Evolutionary conservation across 352 stramenopile species (phyloP), one percentile per base, ranked within the genome.

Genomic region (Pythium brachiatum): DNA sequence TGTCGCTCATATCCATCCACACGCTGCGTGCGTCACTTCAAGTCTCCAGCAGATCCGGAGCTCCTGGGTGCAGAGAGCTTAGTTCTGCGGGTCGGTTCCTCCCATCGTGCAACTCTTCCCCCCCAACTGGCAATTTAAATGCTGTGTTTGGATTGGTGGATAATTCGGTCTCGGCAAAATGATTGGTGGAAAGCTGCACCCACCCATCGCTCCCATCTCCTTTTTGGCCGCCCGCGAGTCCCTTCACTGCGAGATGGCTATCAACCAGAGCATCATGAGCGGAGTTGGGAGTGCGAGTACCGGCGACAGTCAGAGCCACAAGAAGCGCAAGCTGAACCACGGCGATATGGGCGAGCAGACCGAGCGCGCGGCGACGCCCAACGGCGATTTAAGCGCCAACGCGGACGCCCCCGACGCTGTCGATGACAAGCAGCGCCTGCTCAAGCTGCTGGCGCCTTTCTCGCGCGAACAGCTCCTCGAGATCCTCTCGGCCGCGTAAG

Each of bases 401-500:
- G 20, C 11, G 25, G 54, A 41, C 27, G 21, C 53, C 57, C n/a
- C 34, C 44, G 27, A 57, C n/a, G 23, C 26, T 48, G 27, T 25
- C 41, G 53, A 58, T 57, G 32, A 53, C 36, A 70, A 62, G 48
- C 51, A 72, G 39, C 60, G 39, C 38, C 34, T 72, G 44, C 59
- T 60, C 38, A 39, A 62, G 63, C 67, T 92, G 12, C 63, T 92
- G 12, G 68, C 76, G 54, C 71, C 79, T 2, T 86, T 90, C 36
- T 72, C 83, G 47, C 67, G 75, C 46, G 76, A 89, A 34, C 76
- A 90, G 61, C 60, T 92, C 39, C 38, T 87, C 38, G 77, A 83
- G 66, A 89, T 90, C 57, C 65, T 92, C 55, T 64, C 79, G 32
- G 77, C 68, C 53, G 83, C 81, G 83, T 92, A 90, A 65, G 66